Percentiles rank a stretch among this genome's conserved stretches.
These are phyloP conservation scores for Aspergillus niger DNA, from an alignment of 2,329 filamentous ascomycete genomes.

Conservation along the genomic window DNA sequence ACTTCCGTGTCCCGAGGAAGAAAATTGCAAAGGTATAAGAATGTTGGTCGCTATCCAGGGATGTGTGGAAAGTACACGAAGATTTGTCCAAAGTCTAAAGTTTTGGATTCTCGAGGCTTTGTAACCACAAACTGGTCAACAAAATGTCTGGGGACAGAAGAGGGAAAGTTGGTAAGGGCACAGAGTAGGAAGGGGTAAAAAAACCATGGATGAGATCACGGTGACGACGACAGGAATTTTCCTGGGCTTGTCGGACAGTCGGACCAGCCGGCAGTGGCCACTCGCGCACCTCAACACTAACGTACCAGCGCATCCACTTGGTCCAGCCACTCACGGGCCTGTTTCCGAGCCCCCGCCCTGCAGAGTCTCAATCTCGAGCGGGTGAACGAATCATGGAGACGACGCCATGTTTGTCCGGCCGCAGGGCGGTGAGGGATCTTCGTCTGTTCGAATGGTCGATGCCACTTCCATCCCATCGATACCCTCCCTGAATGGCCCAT, in stretches of 20 bases:
- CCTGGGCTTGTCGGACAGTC: conserved; percentile 21
- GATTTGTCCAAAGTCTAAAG: neutral
- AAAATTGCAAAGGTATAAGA: conserved; percentile 5
- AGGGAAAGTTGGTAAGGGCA: neutral
- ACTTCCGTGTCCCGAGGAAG: neutral
- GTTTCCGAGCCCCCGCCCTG: conserved; percentile 12
- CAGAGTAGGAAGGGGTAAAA: conserved; percentile 2
- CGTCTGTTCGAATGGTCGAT: conserved; percentile 6
- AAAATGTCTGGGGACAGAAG: conserved; percentile 5
- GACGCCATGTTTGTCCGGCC: conserved; percentile 7
- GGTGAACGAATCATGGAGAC: conserved; percentile 13
- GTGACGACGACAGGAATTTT: conserved; percentile 42
- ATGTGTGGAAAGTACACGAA: neutral
- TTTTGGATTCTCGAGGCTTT: no score
- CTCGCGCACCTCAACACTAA: conserved; percentile 16
- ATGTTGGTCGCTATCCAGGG: conserved; percentile 12
- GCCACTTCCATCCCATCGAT: neutral
- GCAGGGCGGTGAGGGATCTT: conserved; percentile 16
- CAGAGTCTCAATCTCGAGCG: conserved; percentile 7
- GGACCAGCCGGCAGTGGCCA: conserved; percentile 25
- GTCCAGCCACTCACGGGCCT: conserved; percentile 20
- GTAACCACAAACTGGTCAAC: conserved; percentile 6
- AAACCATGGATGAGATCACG: conserved; percentile 39
- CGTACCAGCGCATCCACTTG: conserved; percentile 14
- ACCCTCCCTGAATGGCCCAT: neutral